Percentiles rank a stretch among this genome's conserved stretches.
phyloP scores from a whole-genome alignment of 768 basidiomycete genomes.

The Neoboletus subvelutipes region DNA sequence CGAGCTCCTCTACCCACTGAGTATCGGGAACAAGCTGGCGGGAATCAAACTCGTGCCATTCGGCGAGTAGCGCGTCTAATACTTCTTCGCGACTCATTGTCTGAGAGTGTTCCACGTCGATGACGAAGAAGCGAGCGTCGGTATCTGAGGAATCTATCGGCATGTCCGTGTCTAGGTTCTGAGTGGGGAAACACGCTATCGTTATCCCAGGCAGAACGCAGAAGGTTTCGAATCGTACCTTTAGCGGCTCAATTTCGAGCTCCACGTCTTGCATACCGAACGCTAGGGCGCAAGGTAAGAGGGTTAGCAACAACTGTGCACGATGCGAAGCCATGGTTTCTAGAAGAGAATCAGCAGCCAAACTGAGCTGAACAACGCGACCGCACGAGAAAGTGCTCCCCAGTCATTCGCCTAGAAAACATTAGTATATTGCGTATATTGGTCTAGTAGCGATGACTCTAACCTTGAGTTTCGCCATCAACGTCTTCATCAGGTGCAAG shows the following conservation, averaged over 20 bases:
- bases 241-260: conserved; percentile 46
- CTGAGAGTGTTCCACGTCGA: conserved; percentile 13
- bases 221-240: conserved; percentile 34
- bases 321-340: conserved; percentile 50
- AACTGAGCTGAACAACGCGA: not conserved
- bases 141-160: conserved; percentile 40
- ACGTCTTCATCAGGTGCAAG: no score
- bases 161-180: conserved; percentile 57
- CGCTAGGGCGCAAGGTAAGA: conserved; percentile 48
- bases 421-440: not conserved
- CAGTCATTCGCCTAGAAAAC: conserved; percentile 54
- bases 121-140: conserved; percentile 36
- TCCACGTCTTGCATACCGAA: conserved; percentile 49
- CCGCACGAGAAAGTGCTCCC: conserved; percentile 58
- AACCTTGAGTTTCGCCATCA: conserved; percentile 69
- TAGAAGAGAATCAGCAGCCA: conserved; percentile 13
- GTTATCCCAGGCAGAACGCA: not conserved
- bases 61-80: conserved; percentile 17
- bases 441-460: not conserved
- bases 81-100: conserved; percentile 9
- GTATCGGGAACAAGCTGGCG: conserved; percentile 40
- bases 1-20: conserved; percentile 43
- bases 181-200: not conserved
- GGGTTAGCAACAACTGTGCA: conserved; percentile 38
- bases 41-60: conserved; percentile 32